Conservation (phyloP, 2,329 filamentous ascomycete genomes). For the Pezicula rhizophila region DNA sequence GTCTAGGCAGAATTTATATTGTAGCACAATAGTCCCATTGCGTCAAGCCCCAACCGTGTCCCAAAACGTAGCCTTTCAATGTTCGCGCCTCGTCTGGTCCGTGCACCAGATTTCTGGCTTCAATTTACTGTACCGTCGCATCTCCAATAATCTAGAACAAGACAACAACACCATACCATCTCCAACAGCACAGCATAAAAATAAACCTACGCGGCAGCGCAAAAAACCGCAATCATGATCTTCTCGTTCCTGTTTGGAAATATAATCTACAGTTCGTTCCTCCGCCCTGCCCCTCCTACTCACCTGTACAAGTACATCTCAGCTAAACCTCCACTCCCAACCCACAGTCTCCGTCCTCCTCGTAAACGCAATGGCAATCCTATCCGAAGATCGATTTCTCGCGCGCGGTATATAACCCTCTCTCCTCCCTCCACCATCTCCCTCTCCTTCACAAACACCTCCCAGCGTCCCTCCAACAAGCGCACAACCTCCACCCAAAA, state of each 20-base stretch:
- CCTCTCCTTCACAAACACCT: neutral
- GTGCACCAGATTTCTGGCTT: slow-evolving; percentile 11
- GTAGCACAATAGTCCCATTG: too few species aligned
- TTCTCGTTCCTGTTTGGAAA: slow-evolving; percentile 59
- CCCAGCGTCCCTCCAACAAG: neutral
- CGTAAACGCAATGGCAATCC: slow-evolving; percentile 87
- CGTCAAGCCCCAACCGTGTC: too few species aligned
- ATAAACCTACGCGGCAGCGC: neutral
- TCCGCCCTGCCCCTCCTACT: neutral
- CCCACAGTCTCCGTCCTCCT: slow-evolving; percentile 70
- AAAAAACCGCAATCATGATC: slow-evolving; percentile 48
- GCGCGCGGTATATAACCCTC: slow-evolving; percentile 54
- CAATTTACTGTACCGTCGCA: slow-evolving; percentile 10
- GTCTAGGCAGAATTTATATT: too few species aligned
- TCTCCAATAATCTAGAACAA: neutral
- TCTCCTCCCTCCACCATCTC: neutral
- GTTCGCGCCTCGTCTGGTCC: slow-evolving; percentile 11
- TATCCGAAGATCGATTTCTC: slow-evolving; percentile 92
- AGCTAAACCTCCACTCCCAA: slow-evolving; percentile 4
- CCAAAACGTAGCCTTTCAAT: neutral
- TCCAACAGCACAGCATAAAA: neutral
- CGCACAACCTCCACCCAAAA: neutral
- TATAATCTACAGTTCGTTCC: slow-evolving; percentile 61
- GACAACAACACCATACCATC: neutral
- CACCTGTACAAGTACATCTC: neutral